Percentiles rank a stretch among this genome's conserved stretches.
Evolutionary conservation across 2,329 filamentous ascomycete genomes (phyloP).

Genomic region (Colletotrichum musicola): DNA sequence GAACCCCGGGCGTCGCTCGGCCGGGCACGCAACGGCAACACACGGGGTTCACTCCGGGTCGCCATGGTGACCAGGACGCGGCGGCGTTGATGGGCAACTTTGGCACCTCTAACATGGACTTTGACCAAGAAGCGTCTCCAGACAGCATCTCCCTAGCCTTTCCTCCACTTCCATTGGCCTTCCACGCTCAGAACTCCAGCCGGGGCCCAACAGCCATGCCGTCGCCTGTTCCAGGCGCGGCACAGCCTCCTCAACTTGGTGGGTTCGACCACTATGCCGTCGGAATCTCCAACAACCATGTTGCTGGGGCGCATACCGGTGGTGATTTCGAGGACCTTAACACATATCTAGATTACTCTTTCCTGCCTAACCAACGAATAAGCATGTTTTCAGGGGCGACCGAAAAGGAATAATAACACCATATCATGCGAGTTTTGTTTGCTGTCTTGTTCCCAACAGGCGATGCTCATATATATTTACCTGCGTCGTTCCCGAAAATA

Average conservation of each 20-base stretch:
- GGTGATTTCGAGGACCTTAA: slow-evolving; percentile 41
- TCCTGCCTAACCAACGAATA: slow-evolving; percentile 43
- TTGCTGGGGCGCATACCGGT: neutral
- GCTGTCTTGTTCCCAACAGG: too few species aligned
- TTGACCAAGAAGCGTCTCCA: slow-evolving; percentile 33
- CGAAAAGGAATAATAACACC: slow-evolving; percentile 4
- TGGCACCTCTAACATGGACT: slow-evolving; percentile 16
- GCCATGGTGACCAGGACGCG: neutral
- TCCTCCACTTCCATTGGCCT: slow-evolving; percentile 48
- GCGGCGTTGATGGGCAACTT: neutral
- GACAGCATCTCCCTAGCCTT: slow-evolving; percentile 49
- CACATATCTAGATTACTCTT: slow-evolving; percentile 43
- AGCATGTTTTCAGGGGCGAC: slow-evolving; percentile 42
- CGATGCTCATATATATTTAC: neutral
- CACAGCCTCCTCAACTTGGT: neutral
- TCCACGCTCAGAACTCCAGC: slow-evolving; percentile 42
- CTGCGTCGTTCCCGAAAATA: neutral
- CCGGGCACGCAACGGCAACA: neutral
- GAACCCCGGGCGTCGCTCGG: neutral
- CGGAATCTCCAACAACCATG: neutral
- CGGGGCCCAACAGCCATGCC: slow-evolving; percentile 34
- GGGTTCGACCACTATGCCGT: neutral
- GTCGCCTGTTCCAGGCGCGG: slow-evolving; percentile 12
- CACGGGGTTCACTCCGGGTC: neutral
- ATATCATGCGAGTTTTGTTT: neutral